phyloP scores from a whole-genome alignment of 345 rosid species.

The Aurinia saxatilis region DNA sequence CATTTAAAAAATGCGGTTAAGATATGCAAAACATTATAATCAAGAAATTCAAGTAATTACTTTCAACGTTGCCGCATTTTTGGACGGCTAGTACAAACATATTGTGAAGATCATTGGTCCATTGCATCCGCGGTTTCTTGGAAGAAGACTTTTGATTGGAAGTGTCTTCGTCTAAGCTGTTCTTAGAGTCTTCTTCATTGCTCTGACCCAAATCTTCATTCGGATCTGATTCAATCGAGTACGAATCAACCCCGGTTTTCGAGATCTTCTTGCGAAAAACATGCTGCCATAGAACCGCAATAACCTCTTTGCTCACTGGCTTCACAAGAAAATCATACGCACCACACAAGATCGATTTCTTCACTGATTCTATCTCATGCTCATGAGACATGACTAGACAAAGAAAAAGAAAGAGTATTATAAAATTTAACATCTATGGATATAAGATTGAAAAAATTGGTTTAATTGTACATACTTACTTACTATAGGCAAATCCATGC shows the following conservation, averaged over 20 bases:
- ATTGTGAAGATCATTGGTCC: constrained; percentile 20
- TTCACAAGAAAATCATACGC: constrained; percentile 23
- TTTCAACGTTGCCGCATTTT: neutral
- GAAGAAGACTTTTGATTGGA: neutral
- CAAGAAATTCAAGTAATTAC: constrained; percentile 3
- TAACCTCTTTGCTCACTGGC: constrained; percentile 13
- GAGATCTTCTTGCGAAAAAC: constrained; percentile 1
- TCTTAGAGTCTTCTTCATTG: constrained; percentile 8
- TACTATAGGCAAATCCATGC: constrained; percentile 17
- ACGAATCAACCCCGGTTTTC: neutral
- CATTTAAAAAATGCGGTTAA: neutral
- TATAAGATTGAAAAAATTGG: too few relatives aligned
- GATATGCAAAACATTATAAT: neutral
- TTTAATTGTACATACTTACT: constrained; percentile 11
- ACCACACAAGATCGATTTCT: neutral
- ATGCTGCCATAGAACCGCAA: constrained; percentile 19
- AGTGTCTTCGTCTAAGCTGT: neutral
- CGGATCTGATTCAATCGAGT: neutral
- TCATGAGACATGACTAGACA: constrained; percentile 17
- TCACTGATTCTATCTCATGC: neutral
- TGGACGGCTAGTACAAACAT: neutral
- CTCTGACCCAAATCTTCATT: neutral
- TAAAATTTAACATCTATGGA: too few relatives aligned
- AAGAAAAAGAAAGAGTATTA: too few relatives aligned
- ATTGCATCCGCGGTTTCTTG: constrained; percentile 19